A percentile compares a stretch with the other conserved stretches of the same genome.
These are phyloP conservation scores for Adansonia gregorii DNA, from an alignment of 441 rosid genomes.

Conservation along the genomic window DNA sequence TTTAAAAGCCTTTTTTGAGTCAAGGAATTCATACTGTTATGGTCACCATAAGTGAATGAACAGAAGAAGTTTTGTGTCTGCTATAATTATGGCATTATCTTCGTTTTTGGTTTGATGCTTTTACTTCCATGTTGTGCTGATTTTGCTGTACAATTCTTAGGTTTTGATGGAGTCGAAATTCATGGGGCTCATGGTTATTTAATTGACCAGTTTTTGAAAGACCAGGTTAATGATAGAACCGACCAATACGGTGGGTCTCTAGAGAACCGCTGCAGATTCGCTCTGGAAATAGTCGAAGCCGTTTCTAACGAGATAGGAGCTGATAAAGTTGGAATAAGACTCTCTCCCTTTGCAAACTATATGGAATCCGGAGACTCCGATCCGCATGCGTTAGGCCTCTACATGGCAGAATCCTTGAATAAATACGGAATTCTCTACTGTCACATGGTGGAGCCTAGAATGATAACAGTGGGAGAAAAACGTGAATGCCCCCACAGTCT, in stretches of 20 bases:
- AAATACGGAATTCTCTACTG: constrained; percentile 44
- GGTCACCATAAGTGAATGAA: neutral
- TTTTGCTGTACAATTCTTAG: neutral
- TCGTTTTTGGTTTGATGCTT: neutral
- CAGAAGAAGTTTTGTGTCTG: neutral
- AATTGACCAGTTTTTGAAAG: constrained; percentile 46
- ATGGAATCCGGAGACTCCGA: constrained; percentile 34
- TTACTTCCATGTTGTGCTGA: neutral
- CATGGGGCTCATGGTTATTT: constrained; percentile 46
- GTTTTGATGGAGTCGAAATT: constrained; percentile 48
- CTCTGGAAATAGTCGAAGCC: constrained; percentile 38
- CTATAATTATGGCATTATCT: neutral
- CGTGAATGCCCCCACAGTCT: constrained; percentile 26
- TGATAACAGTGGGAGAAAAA: constrained; percentile 26
- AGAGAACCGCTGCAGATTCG: constrained; percentile 44
- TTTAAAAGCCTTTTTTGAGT: neutral
- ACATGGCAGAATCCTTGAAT: constrained; percentile 44
- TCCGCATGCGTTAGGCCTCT: constrained; percentile 31
- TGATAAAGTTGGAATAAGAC: constrained; percentile 38
- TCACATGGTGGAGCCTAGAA: constrained; percentile 53
- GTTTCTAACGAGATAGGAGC: constrained; percentile 35
- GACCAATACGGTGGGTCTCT: constrained; percentile 16
- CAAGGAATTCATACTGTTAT: neutral
- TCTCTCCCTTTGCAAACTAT: constrained; percentile 35
- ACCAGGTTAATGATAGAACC: constrained; percentile 31